Percentiles rank a stretch among this genome's conserved stretches.
Conservation (phyloP, 2,329 filamentous ascomycete species). For the Huntiella bhutanensis region DNA sequence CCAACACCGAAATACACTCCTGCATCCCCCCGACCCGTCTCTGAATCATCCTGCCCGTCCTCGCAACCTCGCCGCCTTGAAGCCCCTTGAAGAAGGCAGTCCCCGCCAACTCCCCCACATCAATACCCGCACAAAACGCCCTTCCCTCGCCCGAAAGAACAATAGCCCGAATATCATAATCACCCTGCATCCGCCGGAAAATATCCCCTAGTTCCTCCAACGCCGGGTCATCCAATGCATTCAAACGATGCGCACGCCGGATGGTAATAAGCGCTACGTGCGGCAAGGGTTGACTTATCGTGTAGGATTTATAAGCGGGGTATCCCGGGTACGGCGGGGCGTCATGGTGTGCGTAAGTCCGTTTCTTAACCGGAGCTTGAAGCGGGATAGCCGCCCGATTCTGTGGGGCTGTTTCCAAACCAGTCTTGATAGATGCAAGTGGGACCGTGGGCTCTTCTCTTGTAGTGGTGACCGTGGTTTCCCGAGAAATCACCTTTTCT, state of each 20-base stretch:
- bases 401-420: too few species aligned
- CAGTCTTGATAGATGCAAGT: too few species aligned
- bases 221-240: conserved; percentile 70
- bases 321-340: conserved; percentile 20
- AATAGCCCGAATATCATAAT: conserved; percentile 55
- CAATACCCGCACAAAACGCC: conserved; percentile 73
- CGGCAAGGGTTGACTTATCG: conserved; percentile 49
- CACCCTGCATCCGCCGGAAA: conserved; percentile 52
- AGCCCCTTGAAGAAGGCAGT: conserved; percentile 24
- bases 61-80: conserved; percentile 35
- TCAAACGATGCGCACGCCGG: conserved; percentile 70
- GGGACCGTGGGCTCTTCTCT: too few species aligned
- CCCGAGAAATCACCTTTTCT: too few species aligned
- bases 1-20: conserved; percentile 52
- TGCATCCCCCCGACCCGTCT: conserved; percentile 66
- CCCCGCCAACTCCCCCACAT: conserved; percentile 52
- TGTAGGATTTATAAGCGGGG: conserved; percentile 44
- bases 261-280: conserved; percentile 84
- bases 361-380: too few species aligned
- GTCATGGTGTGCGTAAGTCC: neutral
- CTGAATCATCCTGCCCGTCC: conserved; percentile 42
- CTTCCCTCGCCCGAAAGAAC: conserved; percentile 65
- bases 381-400: too few species aligned
- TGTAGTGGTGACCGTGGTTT: too few species aligned
- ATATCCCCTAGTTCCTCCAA: conserved; percentile 63